Evolutionary conservation across 169 alveolate species (phyloP).

Genomic region (Plasmodium vivax): DNA sequence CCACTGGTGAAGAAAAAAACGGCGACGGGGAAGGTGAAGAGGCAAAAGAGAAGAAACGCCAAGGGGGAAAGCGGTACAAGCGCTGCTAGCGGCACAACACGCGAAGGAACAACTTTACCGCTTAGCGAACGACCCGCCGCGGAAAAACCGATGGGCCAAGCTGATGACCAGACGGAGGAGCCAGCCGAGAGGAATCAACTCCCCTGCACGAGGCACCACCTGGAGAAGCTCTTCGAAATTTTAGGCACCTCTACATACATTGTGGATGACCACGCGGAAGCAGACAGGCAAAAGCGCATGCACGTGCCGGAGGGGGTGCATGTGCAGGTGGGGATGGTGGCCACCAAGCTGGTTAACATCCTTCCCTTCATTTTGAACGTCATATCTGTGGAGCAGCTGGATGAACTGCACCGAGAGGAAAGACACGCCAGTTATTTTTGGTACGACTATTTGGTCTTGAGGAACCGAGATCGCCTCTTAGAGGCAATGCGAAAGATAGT

Average conservation of each 20-base stretch:
- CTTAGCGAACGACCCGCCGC: neutral
- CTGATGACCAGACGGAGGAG: neutral
- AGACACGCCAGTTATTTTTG: neutral
- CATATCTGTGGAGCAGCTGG: slow-evolving; percentile 16
- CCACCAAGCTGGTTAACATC: slow-evolving; percentile 1
- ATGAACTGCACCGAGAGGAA: neutral
- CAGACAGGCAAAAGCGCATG: neutral
- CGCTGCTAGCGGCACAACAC: neutral
- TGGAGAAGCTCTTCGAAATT: slow-evolving; percentile 23
- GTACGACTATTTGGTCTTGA: neutral
- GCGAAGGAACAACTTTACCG: neutral
- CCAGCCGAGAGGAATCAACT: neutral
- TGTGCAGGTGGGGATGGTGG: neutral
- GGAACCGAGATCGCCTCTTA: neutral
- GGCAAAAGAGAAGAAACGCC: neutral
- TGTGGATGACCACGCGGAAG: slow-evolving; percentile 7
- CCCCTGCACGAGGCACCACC: neutral
- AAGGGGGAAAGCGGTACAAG: neutral
- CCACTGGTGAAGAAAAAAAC: neutral
- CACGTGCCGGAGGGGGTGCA: neutral
- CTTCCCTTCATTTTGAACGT: neutral
- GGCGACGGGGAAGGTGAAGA: neutral
- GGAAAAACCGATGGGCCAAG: neutral
- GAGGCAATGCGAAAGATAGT: neutral
- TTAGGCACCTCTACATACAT: neutral